Conservation (phyloP, 495 filamentous ascomycete genomes). For the Choiromyces venosus region DNA sequence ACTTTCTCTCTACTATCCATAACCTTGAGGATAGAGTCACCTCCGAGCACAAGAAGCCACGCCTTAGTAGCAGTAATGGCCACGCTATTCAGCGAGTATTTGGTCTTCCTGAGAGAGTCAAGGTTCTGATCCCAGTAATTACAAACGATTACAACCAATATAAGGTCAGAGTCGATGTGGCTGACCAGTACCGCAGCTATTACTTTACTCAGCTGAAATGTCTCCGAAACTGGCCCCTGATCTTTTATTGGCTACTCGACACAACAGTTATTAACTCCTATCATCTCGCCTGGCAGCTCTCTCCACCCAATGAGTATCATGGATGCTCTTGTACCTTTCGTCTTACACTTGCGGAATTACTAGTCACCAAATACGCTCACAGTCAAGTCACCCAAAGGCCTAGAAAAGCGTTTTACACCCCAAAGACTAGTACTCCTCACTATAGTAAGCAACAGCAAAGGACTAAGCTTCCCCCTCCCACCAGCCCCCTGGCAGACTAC, state of each 20-base stretch:
- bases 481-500: neutral
- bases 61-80: slow-evolving; percentile 17
- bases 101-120: slow-evolving; percentile 13
- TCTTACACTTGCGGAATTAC: neutral
- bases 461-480: neutral
- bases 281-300: neutral
- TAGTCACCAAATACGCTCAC: neutral
- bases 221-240: neutral
- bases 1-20: slow-evolving; percentile 17
- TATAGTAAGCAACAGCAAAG: neutral
- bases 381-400: neutral
- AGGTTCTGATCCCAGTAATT: slow-evolving; percentile 10
- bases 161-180: slow-evolving; percentile 37
- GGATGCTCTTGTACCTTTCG: neutral
- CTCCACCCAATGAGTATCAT: neutral
- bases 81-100: slow-evolving; percentile 22
- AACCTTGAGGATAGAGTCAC: slow-evolving; percentile 6
- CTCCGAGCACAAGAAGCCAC: neutral
- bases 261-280: slow-evolving; percentile 14
- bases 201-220: slow-evolving; percentile 28
- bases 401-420: neutral
- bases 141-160: slow-evolving; percentile 34
- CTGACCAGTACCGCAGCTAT: slow-evolving; percentile 15
- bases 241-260: slow-evolving; percentile 27
- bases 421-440: neutral